phyloP scores from a whole-genome alignment of 352 stramenopile genomes.

The Phytophthora citricola region DNA sequence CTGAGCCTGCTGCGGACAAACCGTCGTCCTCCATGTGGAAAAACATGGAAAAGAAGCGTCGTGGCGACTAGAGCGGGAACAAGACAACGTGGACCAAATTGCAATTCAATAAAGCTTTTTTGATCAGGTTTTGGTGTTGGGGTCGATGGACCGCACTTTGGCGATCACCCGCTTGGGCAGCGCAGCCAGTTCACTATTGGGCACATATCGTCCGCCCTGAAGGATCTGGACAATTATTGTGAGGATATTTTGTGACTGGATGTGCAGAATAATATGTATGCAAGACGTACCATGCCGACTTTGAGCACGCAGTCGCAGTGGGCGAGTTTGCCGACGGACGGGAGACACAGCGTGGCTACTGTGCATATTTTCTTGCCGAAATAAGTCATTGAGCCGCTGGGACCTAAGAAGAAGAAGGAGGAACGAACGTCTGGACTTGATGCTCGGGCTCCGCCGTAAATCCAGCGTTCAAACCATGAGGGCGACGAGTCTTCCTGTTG shows the following conservation, averaged over 20 bases:
- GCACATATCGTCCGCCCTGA: conserved; percentile 43
- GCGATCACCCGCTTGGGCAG: conserved; percentile 49
- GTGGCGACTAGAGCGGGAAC: conserved; percentile 27
- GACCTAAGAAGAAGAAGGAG: conserved; percentile 63
- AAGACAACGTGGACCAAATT: conserved; percentile 1
- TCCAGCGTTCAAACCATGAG: conserved; percentile 31
- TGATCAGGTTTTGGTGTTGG: conserved; percentile 9
- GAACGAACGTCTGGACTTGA: conserved; percentile 39
- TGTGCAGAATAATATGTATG: background rate
- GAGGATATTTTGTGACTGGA: background rate
- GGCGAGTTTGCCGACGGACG: conserved; percentile 48
- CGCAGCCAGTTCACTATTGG: conserved; percentile 45
- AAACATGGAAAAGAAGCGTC: conserved; percentile 47
- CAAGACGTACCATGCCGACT: conserved; percentile 34
- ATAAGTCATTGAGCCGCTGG: conserved; percentile 45
- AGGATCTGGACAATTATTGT: conserved; percentile 34
- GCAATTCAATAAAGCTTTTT: conserved; percentile 4
- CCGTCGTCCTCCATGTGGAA: conserved; percentile 57
- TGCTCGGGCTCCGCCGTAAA: conserved; percentile 25
- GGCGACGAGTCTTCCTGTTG: conserved; percentile 20
- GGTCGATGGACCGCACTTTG: conserved; percentile 51
- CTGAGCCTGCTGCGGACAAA: conserved; percentile 4
- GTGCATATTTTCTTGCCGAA: conserved; percentile 56
- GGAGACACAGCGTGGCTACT: conserved; percentile 45
- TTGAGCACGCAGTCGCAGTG: conserved; percentile 42